These are phyloP conservation scores for Fragaria ananassa DNA, from an alignment of 306 rosid species.

Conservation along the genomic window DNA sequence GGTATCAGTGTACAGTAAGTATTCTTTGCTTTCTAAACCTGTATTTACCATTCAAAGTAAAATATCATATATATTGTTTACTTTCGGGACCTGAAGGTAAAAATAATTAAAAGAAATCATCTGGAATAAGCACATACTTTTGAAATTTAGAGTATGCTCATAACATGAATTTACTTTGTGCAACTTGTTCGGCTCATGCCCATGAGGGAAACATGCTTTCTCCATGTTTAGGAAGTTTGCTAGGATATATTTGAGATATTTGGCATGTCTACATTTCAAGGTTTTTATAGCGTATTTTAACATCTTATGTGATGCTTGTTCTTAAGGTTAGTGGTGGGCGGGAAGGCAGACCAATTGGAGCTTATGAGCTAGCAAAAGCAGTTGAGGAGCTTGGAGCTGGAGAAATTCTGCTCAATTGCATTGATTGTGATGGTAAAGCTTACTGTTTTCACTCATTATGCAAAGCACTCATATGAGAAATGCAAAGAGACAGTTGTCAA, in stretches of 20 bases:
- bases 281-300: not conserved
- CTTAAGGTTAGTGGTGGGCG: constrained; percentile 79
- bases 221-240: not conserved
- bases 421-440: constrained; percentile 83
- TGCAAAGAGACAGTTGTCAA: not conserved
- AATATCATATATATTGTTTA: not conserved
- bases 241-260: not conserved
- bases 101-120: not conserved
- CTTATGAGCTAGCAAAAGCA: constrained; percentile 90
- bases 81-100: not conserved
- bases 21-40: constrained; percentile 18
- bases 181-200: not conserved
- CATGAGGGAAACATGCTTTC: not conserved
- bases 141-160: not conserved
- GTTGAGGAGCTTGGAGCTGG: constrained; percentile 99
- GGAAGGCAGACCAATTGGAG: constrained; percentile 94
- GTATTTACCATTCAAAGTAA: constrained; percentile 8
- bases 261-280: not conserved
- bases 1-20: constrained; percentile 97
- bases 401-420: constrained; percentile 93
- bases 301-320: constrained; percentile 20
- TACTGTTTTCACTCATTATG: not conserved
- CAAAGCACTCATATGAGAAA: not conserved
- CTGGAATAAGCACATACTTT: not conserved
- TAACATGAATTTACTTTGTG: not conserved